Evolutionary conservation across 495 filamentous ascomycete genomes (phyloP).

Genomic region (Tuber borchii): DNA sequence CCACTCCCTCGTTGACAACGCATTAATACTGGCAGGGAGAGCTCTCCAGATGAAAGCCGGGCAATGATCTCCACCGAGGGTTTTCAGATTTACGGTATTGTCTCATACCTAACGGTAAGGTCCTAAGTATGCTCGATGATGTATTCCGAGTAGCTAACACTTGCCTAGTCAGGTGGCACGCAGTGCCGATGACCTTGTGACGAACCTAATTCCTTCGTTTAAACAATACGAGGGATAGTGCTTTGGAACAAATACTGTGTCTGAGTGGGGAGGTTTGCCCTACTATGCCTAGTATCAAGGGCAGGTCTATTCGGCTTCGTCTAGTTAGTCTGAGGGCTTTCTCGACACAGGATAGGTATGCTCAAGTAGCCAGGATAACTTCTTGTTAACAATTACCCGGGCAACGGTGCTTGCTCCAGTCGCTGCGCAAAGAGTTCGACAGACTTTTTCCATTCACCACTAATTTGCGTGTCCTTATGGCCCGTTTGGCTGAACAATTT

Average conservation of each 20-base stretch:
- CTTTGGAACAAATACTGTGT: not conserved
- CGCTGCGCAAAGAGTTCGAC: too few relatives aligned
- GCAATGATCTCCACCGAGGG: not conserved
- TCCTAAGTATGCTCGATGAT: not conserved
- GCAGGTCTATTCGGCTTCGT: too few relatives aligned
- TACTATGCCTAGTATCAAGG: not conserved
- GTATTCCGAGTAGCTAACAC: not conserved
- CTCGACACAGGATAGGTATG: too few relatives aligned
- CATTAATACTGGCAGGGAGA: not conserved
- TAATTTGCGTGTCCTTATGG: too few relatives aligned
- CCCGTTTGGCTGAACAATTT: too few relatives aligned
- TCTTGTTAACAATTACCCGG: too few relatives aligned
- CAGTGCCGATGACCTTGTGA: not conserved
- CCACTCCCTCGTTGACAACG: not conserved
- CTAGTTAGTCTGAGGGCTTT: too few relatives aligned
- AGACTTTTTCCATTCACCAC: too few relatives aligned
- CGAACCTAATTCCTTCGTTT: not conserved
- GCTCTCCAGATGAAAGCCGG: not conserved
- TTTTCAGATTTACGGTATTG: not conserved
- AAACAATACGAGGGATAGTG: not conserved
- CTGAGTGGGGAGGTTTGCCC: not conserved
- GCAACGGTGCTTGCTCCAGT: too few relatives aligned
- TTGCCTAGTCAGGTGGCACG: not conserved
- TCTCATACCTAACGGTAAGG: not conserved
- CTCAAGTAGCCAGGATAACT: too few relatives aligned